Conservation (phyloP, 192 early-diverging fungal species). For the Backusella morwellensis region DNA sequence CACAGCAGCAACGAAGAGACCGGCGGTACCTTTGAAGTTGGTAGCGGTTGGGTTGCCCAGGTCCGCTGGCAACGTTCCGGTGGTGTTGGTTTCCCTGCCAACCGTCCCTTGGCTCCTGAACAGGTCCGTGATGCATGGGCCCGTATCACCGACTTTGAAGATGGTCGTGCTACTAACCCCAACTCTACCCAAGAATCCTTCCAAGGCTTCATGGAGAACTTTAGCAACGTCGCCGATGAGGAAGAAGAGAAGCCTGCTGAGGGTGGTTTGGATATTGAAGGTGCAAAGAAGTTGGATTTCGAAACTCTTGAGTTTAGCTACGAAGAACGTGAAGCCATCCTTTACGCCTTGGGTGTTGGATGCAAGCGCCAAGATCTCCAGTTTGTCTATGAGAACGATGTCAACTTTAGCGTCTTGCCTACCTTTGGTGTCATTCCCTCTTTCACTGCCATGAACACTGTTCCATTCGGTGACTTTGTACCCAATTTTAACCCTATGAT, state of each 20-base stretch:
- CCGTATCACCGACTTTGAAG: conserved; percentile 89
- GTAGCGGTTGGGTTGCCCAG: conserved; percentile 92
- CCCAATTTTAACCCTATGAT: conserved; percentile 91
- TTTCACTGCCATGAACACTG: conserved; percentile 65
- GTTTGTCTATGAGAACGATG: conserved; percentile 91
- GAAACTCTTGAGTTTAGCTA: conserved; percentile 65
- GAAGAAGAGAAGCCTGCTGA: conserved; percentile 35
- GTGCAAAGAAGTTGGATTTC: conserved; percentile 56
- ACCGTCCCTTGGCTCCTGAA: conserved; percentile 80
- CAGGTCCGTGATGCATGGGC: conserved; percentile 77
- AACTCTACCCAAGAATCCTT: conserved; percentile 75
- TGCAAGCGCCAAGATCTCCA: conserved; percentile 81
- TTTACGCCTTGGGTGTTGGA: conserved; percentile 96
- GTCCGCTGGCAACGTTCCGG: conserved; percentile 96
- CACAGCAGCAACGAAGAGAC: conserved; percentile 78
- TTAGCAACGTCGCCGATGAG: conserved; percentile 62
- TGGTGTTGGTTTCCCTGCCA: conserved; percentile 89
- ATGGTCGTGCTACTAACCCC: conserved; percentile 92
- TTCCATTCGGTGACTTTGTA: conserved; percentile 70
- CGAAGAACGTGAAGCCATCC: conserved; percentile 85
- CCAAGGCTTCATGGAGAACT: conserved; percentile 81
- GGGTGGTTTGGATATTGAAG: conserved; percentile 61
- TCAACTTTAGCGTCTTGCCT: conserved; percentile 83
- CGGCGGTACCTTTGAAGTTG: conserved; percentile 94
- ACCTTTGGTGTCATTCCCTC: conserved; percentile 90